phyloP scores from a whole-genome alignment of 108 stramenopile genomes.

The Epithemia pelagica region DNA sequence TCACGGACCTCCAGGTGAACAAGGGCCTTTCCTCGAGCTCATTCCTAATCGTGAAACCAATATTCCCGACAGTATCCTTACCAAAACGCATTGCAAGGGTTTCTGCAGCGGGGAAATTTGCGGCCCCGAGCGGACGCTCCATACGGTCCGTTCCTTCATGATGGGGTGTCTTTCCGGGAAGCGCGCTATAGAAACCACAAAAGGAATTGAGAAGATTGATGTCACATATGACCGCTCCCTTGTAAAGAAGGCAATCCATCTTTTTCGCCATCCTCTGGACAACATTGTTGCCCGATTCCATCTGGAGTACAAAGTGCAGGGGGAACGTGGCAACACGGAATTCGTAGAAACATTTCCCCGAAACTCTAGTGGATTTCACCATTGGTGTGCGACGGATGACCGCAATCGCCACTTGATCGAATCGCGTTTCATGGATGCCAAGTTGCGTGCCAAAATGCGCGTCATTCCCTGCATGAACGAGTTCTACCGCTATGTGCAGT shows the following conservation, averaged over 20 bases:
- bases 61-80: slow-evolving; percentile 33
- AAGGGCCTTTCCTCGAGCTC: slow-evolving; percentile 41
- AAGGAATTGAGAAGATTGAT: slow-evolving; percentile 1
- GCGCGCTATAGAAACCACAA: not conserved
- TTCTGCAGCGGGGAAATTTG: slow-evolving; percentile 12
- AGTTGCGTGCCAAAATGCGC: slow-evolving; percentile 22
- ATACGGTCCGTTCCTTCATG: slow-evolving; percentile 8
- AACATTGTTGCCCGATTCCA: slow-evolving; percentile 57
- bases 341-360: slow-evolving; percentile 21
- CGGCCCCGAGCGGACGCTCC: not conserved
- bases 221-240: slow-evolving; percentile 5
- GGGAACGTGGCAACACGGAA: slow-evolving; percentile 18
- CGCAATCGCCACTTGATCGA: slow-evolving; percentile 13
- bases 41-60: slow-evolving; percentile 23
- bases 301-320: slow-evolving; percentile 26
- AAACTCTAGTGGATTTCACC: slow-evolving; percentile 40
- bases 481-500: slow-evolving; percentile 52
- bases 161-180: slow-evolving; percentile 7
- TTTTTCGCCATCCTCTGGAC: slow-evolving; percentile 56
- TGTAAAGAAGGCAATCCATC: slow-evolving; percentile 39
- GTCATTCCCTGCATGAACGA: slow-evolving; percentile 46
- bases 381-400: slow-evolving; percentile 26
- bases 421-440: slow-evolving; percentile 18
- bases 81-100: slow-evolving; percentile 53
- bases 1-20: not conserved